Evolutionary conservation across 352 stramenopile species (phyloP).

Genomic region (Pythium rhizo-oryzae): DNA sequence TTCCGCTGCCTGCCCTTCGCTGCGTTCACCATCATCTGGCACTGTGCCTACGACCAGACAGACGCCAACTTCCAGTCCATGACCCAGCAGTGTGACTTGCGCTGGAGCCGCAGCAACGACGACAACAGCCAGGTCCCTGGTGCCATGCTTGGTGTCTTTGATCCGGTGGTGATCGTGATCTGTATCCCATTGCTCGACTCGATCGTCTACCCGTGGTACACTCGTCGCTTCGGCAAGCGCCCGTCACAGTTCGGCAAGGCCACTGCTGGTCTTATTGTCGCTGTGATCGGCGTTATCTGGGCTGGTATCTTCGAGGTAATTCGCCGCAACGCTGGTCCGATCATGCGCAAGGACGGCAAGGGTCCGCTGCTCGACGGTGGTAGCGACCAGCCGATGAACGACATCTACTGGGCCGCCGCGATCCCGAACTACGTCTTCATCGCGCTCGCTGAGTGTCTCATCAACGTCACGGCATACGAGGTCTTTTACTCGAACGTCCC

Average conservation of each 20-base stretch:
- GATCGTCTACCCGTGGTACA: slow-evolving; percentile 40
- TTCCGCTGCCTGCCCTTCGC: slow-evolving; percentile 55
- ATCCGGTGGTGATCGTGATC: slow-evolving; percentile 40
- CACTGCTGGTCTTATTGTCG: slow-evolving; percentile 36
- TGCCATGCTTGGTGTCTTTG: slow-evolving; percentile 47
- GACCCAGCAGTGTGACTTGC: slow-evolving; percentile 66
- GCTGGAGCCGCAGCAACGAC: slow-evolving; percentile 34
- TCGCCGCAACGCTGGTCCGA: slow-evolving; percentile 45
- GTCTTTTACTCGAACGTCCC: slow-evolving; percentile 67
- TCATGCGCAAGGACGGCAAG: slow-evolving; percentile 34
- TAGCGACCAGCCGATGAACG: slow-evolving; percentile 55
- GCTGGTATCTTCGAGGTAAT: slow-evolving; percentile 56
- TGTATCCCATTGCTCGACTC: slow-evolving; percentile 38
- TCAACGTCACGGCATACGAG: slow-evolving; percentile 70
- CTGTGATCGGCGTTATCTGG: slow-evolving; percentile 45
- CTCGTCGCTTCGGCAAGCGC: slow-evolving; percentile 32
- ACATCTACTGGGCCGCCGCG: slow-evolving; percentile 56
- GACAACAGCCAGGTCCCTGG: slow-evolving; percentile 54
- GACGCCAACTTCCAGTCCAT: slow-evolving; percentile 75
- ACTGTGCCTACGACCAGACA: slow-evolving; percentile 67
- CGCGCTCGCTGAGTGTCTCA: slow-evolving; percentile 56
- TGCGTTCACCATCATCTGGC: slow-evolving; percentile 63
- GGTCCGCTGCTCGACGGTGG: slow-evolving; percentile 45
- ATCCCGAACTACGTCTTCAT: slow-evolving; percentile 68
- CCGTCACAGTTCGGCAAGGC: slow-evolving; percentile 43